Evolutionary conservation across 768 basidiomycete species (phyloP), one percentile per base, ranked within the genome.

Genomic region (Tylopilus vinaceipallidus): DNA sequence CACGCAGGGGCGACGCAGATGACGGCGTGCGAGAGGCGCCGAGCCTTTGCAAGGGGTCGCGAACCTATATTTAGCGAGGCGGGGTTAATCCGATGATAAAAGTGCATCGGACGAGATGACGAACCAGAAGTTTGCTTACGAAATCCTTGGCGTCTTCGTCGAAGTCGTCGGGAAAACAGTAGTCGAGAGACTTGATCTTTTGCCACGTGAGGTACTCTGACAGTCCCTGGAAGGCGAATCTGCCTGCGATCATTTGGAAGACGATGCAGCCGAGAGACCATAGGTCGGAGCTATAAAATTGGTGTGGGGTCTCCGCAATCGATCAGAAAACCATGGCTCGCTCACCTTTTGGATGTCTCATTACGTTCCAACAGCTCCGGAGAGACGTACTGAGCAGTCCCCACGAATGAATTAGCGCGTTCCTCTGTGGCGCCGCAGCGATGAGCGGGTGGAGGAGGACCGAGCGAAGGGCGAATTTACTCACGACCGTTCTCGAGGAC

Each of bases 181-280:
- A 98, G 38, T 95, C 88, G 40, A 90, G 74, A 38, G 82, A 78
- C 69, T 94, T 88, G 70, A 98, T 91, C 72, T 92, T 93, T 63
- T 97, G 87, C 81, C 93, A 95, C 27, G 89, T 97, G 51, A 97
- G 81, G 63, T 95, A 98, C 52, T 98, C 92, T 0, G 94, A 93
- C 6, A 84, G 75, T 4, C 88, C 94, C 54, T 89, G 82, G 73
- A 99, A 99, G 2, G 94, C 90, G 57, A 95, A 95, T 35, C 81
- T 82, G 33, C 95, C 95, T 12, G 88, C 82, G 44, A 98, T 84
- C 77, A 98, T 86, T 67, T 98, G 95, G 69, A 83, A 98, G 19
- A 98, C 69, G 37, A 98, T 86, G 69, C 95, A 98, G 2, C 94
- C 97, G 22, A 97, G 76, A 5, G 94, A 91, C 95, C 95, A 99